Percentiles rank a stretch among this genome's conserved stretches.
phyloP scores from a whole-genome alignment of 495 filamentous ascomycete genomes.

The Echria macrotheca region DNA sequence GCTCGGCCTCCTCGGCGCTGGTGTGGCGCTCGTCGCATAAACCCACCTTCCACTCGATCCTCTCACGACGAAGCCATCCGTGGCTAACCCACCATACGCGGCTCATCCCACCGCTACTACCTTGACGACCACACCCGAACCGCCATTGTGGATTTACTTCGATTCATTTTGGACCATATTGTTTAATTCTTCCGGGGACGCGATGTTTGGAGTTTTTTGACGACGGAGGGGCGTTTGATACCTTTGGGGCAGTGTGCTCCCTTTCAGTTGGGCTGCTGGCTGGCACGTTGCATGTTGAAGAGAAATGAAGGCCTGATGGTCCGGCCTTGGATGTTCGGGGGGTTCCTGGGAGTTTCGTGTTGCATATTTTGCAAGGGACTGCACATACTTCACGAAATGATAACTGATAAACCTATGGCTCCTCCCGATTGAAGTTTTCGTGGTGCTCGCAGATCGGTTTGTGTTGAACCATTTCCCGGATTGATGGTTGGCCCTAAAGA shows the following conservation, averaged over 20 bases:
- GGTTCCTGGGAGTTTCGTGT: constrained; percentile 10
- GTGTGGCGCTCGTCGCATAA: constrained; percentile 40
- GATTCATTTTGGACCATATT: constrained; percentile 17
- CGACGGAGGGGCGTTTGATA: constrained; percentile 12
- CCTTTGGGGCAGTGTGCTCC: constrained; percentile 11
- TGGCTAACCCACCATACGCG: not conserved
- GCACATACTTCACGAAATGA: constrained; percentile 17
- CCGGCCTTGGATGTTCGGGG: constrained; percentile 7
- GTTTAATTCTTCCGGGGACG: constrained; percentile 19
- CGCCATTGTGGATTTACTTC: constrained; percentile 15
- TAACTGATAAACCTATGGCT: constrained; percentile 12
- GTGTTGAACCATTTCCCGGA: not conserved
- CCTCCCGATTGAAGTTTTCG: constrained; percentile 1
- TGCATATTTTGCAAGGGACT: constrained; percentile 6
- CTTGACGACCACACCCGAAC: constrained; percentile 18
- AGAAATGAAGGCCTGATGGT: constrained; percentile 8
- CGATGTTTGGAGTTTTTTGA: constrained; percentile 24
- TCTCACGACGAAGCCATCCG: constrained; percentile 2
- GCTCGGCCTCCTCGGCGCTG: constrained; percentile 36
- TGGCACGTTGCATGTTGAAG: constrained; percentile 21
- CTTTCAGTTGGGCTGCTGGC: constrained; percentile 20
- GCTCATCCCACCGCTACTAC: not conserved
- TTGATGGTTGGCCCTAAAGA: not conserved
- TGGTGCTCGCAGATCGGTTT: not conserved
- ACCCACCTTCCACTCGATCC: not conserved